Evolutionary conservation across 2,329 filamentous ascomycete genomes (phyloP).

Genomic region (Stylonectria norvegica): DNA sequence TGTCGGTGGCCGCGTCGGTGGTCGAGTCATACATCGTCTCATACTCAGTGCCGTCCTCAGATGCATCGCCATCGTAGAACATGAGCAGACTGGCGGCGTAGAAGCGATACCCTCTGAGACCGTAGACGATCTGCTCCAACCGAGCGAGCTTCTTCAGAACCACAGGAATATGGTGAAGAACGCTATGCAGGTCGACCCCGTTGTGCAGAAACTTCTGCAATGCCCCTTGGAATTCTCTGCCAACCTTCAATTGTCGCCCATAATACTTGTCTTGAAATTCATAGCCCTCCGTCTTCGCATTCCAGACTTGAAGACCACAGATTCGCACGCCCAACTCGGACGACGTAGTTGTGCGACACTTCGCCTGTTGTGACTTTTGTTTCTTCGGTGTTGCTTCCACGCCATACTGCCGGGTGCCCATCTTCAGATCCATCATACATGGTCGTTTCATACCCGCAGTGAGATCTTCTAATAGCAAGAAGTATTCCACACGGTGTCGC

Average conservation of each 20-base stretch:
- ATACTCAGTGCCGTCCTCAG: slow-evolving; percentile 45
- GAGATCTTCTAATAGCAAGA: slow-evolving; percentile 87
- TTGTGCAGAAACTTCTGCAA: slow-evolving; percentile 89
- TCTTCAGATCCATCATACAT: slow-evolving; percentile 96
- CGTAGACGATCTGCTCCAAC: slow-evolving; percentile 78
- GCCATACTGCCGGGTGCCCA: slow-evolving; percentile 96
- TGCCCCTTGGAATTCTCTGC: slow-evolving; percentile 82
- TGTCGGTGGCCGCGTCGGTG: slow-evolving; percentile 57
- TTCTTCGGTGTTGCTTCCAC: slow-evolving; percentile 91
- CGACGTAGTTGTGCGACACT: slow-evolving; percentile 90
- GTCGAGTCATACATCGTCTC: slow-evolving; percentile 55
- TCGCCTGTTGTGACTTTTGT: slow-evolving; percentile 84
- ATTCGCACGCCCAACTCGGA: slow-evolving; percentile 87
- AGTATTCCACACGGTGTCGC: slow-evolving; percentile 76
- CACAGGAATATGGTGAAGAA: slow-evolving; percentile 80
- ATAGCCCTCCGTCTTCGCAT: slow-evolving; percentile 76
- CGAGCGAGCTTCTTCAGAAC: slow-evolving; percentile 80
- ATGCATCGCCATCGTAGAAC: slow-evolving; percentile 85
- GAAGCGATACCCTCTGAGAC: slow-evolving; percentile 82
- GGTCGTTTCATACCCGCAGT: slow-evolving; percentile 95
- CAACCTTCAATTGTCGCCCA: slow-evolving; percentile 81
- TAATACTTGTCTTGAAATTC: slow-evolving; percentile 99
- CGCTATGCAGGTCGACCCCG: slow-evolving; percentile 74
- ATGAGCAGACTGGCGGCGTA: slow-evolving; percentile 94
- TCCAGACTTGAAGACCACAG: slow-evolving; percentile 96